phyloP scores from a whole-genome alignment of 2,329 filamentous ascomycete genomes.

The Fusarium circinatum region DNA sequence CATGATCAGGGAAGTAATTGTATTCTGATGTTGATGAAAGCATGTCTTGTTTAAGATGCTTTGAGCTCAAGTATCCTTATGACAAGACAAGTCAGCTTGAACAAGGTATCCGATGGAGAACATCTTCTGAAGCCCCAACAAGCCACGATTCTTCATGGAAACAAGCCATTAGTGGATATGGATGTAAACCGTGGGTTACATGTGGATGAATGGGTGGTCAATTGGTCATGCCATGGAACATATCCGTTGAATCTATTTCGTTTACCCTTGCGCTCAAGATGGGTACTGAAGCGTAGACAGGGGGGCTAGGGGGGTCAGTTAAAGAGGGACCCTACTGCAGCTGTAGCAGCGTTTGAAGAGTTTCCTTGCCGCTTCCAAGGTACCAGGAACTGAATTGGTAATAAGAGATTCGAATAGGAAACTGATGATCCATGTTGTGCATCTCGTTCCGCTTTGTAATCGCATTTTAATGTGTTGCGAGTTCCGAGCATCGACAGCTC shows the following conservation, averaged over 20 bases:
- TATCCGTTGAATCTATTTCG: slow-evolving; percentile 23
- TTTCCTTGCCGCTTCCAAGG: slow-evolving; percentile 16
- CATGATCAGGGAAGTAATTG: background rate
- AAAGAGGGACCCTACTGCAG: slow-evolving; percentile 20
- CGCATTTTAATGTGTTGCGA: background rate
- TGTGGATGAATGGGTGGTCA: slow-evolving; percentile 21
- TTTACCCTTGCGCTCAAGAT: slow-evolving; percentile 15
- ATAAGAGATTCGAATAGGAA: slow-evolving; percentile 13
- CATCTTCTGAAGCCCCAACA: background rate
- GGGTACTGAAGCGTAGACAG: slow-evolving; percentile 2
- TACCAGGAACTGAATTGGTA: slow-evolving; percentile 17
- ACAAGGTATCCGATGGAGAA: background rate
- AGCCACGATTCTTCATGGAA: background rate
- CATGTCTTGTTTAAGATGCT: background rate
- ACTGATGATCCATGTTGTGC: slow-evolving; percentile 9
- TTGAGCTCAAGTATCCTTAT: background rate
- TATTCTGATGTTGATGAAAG: background rate
- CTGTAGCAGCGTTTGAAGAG: slow-evolving; percentile 6
- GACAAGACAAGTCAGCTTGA: background rate
- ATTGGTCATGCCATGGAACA: slow-evolving; percentile 28
- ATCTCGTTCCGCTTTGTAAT: background rate
- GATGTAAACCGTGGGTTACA: slow-evolving; percentile 9
- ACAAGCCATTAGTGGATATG: slow-evolving; percentile 5
- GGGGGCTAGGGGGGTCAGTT: background rate
- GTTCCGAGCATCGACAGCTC: background rate